Conservation (phyloP, 208 protist species). For the Leptomonas pyrrhocoris region DNA sequence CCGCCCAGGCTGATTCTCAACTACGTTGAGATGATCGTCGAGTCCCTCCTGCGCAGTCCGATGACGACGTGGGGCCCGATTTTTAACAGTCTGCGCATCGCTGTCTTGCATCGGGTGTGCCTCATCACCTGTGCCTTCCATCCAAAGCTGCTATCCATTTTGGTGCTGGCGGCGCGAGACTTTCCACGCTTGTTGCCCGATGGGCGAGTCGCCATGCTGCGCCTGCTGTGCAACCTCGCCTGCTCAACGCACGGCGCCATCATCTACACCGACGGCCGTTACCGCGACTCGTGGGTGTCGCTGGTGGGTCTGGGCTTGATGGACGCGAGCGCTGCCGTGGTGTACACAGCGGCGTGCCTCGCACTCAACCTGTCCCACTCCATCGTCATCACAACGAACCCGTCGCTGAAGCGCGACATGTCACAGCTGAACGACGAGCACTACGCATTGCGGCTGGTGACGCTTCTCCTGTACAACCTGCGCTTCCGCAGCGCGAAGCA, state of each 20-base stretch:
- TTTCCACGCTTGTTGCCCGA: slow-evolving; percentile 64
- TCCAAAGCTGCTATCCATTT: slow-evolving; percentile 40
- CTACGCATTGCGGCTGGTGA: slow-evolving; percentile 44
- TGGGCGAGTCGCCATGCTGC: slow-evolving; percentile 64
- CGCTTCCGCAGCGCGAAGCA: slow-evolving; percentile 26
- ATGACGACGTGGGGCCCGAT: slow-evolving; percentile 65
- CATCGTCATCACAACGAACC: slow-evolving; percentile 38
- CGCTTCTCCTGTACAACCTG: slow-evolving; percentile 71
- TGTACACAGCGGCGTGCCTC: slow-evolving; percentile 78
- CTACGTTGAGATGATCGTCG: slow-evolving; percentile 55
- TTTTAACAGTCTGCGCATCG: slow-evolving; percentile 73
- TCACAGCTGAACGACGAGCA: slow-evolving; percentile 20
- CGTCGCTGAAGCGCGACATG: slow-evolving; percentile 45
- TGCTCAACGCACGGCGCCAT: slow-evolving; percentile 58
- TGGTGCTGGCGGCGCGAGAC: slow-evolving; percentile 51
- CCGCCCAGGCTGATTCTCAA: slow-evolving; percentile 31
- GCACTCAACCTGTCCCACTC: slow-evolving; percentile 63
- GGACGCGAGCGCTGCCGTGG: slow-evolving; percentile 52
- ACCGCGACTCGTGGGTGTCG: slow-evolving; percentile 58
- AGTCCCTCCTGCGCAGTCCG: slow-evolving; percentile 48
- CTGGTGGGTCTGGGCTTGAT: slow-evolving; percentile 63
- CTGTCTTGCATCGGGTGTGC: slow-evolving; percentile 66
- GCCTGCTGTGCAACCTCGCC: slow-evolving; percentile 76
- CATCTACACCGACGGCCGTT: slow-evolving; percentile 45
- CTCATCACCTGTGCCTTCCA: slow-evolving; percentile 55